Evolutionary conservation across 306 rosid species (phyloP), one percentile per base, ranked within the genome.

Genomic region (Sicyos baderoa): DNA sequence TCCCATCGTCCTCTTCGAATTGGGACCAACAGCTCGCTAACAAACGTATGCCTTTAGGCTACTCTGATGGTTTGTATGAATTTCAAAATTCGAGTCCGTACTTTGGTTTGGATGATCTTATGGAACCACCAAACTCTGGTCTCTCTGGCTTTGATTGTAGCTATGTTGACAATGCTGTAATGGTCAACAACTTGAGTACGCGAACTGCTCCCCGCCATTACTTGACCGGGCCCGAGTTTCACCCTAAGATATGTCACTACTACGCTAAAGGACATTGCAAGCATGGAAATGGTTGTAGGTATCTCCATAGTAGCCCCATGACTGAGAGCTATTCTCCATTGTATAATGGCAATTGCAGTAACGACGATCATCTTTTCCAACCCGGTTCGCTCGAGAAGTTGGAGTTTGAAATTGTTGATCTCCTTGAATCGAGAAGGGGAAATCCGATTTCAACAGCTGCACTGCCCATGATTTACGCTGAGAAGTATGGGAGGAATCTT

Each of bases 361-460:
- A 54, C 23, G 90, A 89, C 0, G 91, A 85, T 56, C 90, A 74
- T 7, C 45, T 74, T 18, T 75, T 89, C 68, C 80, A 80, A 0
- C 84, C 86, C 0, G 79, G 88, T 3, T 88, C 97, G 6, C 79
- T 87, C 5, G 95, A 85, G 32, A 82, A 77, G 61, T 79, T 91
- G 74, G 97, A 91, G 84, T 25, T 74, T 4, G 97, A 91, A 76
- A 84, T 91, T 6, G 61, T 86, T 13, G 90, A 86, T 22, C 89
- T 91, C 42, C 76, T 91, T 0, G 87, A 82, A 73, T 71, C 77
- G 1, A 84, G 83, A 75, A 82, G 86, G 72, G 96, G 96, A 1
- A 79, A 40, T 77, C 91, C 95, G 18, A 79, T 91, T 62, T 85
- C 96, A 4, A 89, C 89, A 73, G 97, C 96, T 79, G 85, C 97